phyloP scores from a whole-genome alignment of 73 alveolate species.

The Durusdinium trenchii region DNA sequence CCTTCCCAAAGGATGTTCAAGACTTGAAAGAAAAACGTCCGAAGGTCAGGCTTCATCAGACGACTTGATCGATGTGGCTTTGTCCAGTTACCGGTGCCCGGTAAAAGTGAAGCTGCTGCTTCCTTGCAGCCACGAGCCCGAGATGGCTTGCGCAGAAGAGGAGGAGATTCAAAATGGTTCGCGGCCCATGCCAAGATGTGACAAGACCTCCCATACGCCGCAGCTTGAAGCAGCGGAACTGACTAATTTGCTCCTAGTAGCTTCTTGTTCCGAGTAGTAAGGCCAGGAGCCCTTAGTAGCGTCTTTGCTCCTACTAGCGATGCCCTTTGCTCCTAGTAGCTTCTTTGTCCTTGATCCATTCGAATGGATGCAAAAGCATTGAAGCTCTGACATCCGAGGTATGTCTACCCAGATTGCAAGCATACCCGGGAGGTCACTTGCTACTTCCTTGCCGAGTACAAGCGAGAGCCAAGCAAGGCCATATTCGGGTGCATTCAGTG shows the following conservation, averaged over 20 bases:
- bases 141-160: constrained; percentile 39
- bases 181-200: constrained; percentile 39
- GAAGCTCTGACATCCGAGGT: not conserved
- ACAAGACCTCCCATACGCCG: constrained; percentile 71
- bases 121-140: constrained; percentile 73
- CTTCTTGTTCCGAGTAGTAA: not conserved
- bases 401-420: constrained; percentile 38
- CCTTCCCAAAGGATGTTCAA: not conserved
- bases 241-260: not conserved
- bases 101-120: constrained; percentile 48
- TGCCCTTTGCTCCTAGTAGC: too few species aligned
- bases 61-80: constrained; percentile 47
- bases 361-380: not conserved
- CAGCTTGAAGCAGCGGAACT: not conserved
- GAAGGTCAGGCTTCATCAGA: constrained; percentile 19
- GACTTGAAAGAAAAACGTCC: too few species aligned
- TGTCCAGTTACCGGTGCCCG: constrained; percentile 54
- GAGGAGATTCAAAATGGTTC: constrained; percentile 62
- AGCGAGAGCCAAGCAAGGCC: not conserved
- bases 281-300: not conserved
- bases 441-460: constrained; percentile 43
- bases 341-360: too few species aligned
- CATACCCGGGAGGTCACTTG: constrained; percentile 59
- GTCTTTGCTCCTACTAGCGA: too few species aligned
- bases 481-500: too few species aligned